Evolutionary conservation across 257 asterid species (phyloP).

Genomic region (Nicotiana undulata): DNA sequence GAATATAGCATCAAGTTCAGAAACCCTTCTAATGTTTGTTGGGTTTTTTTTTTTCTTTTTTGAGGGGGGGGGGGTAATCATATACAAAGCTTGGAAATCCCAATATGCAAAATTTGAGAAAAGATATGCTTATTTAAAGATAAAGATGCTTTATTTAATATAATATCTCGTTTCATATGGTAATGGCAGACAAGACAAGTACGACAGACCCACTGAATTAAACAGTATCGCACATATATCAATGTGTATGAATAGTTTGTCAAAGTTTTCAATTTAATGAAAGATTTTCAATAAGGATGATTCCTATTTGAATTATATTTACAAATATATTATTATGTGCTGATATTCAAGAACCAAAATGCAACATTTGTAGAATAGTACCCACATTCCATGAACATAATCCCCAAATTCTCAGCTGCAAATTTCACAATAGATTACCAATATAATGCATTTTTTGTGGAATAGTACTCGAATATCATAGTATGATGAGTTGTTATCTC

Average conservation of each 20-base stretch:
- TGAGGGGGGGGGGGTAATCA: background rate
- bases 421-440: background rate
- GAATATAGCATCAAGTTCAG: too few relatives aligned
- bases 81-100: background rate
- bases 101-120: background rate
- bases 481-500: background rate
- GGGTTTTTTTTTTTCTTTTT: background rate
- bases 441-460: background rate
- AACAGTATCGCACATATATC: background rate
- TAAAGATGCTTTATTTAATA: background rate
- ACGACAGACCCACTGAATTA: background rate
- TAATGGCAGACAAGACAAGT: slow-evolving; percentile 4
- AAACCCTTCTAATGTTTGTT: too few relatives aligned
- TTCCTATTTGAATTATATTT: background rate
- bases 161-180: background rate
- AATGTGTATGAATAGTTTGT: background rate
- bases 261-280: background rate
- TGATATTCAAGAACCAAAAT: background rate
- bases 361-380: background rate
- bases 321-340: background rate
- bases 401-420: background rate
- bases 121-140: background rate
- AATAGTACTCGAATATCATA: too few relatives aligned
- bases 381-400: background rate
- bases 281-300: background rate